Base-by-base conservation (phyloP, 139 green algal species). In the Chlorella sp. region DNA sequence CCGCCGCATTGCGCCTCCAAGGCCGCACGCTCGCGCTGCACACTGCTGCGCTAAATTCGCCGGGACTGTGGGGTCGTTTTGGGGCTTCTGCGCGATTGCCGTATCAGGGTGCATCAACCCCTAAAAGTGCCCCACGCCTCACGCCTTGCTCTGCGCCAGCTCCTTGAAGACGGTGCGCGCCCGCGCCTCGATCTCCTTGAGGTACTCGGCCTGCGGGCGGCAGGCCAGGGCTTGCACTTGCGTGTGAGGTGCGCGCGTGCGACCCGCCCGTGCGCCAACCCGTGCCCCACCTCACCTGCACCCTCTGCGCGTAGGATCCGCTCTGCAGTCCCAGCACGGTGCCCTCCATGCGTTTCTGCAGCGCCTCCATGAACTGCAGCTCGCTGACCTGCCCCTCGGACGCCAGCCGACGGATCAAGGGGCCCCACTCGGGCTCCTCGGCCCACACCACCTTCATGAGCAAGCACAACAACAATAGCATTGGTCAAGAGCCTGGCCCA, bases 331-430 rank as follows among this genome's bases (percentile, higher is more conserved):
- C 82, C 74, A 97, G 84, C 59, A 96, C 90, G 31, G 88, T 84
- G 0, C 31, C 62, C 80, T 97, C 92, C 92, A 97, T 97, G 29
- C 88, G 86, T 70, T 77, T 77, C 81, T 95, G 90, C 80, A 97
- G 81, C 23, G 83, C 85, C 74, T 90, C 86, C 74, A 87, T 85
- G 65, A 95, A 90, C 0, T 85, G 73, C 23, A 69, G 73, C 76
- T 92, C 89, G 35, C 55, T 85, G 14, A 90, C 62, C 27, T 71
- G 49, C 6, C 80, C 82, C 5, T 62, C 61, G 0, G 51, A 64
- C n/a, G 67, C 77, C 62, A 64, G 20, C 50, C 27, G 33, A 24
- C 36, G 64, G 35, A 88, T 77, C 26, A 88, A 65, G 22, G 62
- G 32, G 5, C 74, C 76, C 91, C 91, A 96, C 36, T 88, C 60